Percentiles rank a stretch among this genome's conserved stretches.
Conservation (phyloP, 1,284 basidiomycete genomes). For the Malassezia sympodialis region DNA sequence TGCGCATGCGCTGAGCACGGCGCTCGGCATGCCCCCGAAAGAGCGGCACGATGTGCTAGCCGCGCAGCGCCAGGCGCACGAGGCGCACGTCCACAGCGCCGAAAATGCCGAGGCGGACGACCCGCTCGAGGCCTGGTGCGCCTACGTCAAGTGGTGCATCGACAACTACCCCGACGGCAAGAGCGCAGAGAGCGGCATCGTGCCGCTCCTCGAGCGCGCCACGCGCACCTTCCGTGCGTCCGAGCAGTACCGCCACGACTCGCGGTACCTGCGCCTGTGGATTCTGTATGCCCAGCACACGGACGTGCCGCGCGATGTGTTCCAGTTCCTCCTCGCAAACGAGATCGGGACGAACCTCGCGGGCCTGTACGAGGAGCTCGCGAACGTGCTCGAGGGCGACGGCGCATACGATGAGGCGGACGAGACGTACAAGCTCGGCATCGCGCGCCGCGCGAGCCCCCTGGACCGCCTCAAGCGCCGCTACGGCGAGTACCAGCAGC, state of each 20-base stretch:
- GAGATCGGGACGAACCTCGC: conserved; percentile 70
- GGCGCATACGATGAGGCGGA: conserved; percentile 59
- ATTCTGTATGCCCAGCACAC: conserved; percentile 56
- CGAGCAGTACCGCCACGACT: conserved; percentile 68
- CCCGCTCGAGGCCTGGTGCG: conserved; percentile 34
- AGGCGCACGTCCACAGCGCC: conserved; percentile 20
- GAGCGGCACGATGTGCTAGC: conserved; percentile 32
- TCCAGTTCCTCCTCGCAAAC: conserved; percentile 61
- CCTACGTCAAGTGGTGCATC: conserved; percentile 61
- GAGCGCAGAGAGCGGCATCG: conserved; percentile 54
- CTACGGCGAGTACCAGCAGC: conserved; percentile 71
- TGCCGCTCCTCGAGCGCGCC: conserved; percentile 65
- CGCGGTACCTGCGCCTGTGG: conserved; percentile 82
- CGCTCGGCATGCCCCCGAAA: conserved; percentile 36
- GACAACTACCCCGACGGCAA: conserved; percentile 58
- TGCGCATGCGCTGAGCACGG: conserved; percentile 53
- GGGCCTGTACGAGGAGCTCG: conserved; percentile 75
- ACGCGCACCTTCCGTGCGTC: conserved; percentile 70
- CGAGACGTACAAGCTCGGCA: conserved; percentile 69
- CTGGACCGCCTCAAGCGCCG: conserved; percentile 72
- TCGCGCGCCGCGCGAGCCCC: conserved; percentile 69
- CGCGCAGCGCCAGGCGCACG: conserved; percentile 30
- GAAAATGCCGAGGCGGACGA: conserved; percentile 33
- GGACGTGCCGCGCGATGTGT: conserved; percentile 38
- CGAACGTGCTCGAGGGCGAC: conserved; percentile 61